Base-by-base conservation (phyloP, 2,329 filamentous ascomycete species). In the Malbranchea cinnamomea region DNA sequence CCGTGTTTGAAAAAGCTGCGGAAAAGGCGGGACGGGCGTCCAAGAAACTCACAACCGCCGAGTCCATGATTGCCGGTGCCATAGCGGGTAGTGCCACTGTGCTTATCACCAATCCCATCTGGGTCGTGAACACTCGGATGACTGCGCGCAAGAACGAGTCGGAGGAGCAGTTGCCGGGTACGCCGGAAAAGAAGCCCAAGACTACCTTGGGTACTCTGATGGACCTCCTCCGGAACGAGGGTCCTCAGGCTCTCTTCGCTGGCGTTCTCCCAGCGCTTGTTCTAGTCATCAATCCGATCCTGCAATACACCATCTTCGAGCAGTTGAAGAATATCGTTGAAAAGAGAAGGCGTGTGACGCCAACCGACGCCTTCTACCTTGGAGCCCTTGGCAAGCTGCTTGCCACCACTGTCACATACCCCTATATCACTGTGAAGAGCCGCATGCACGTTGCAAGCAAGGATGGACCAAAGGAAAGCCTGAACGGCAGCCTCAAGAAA, bases 291-390 rank as follows among this genome's bases (percentile, higher is more conserved):
- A 98, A 98, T 63, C 89, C 89, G 4, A 98, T 98, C 43, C 64
- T 98, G 40, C 89, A 98, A 62, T 98, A 98, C 60, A 98, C 89
- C 10, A 78, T 98, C 33, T 98, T 95, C 47, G 89, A 98, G 67
- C 87, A 98, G 65, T 65, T 95, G 62, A 95, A 94, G 71, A 93
- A 95, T 53, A 48, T 68, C 15, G 60, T 94, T 33, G 87, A 94
- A 69, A 79, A 71, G 53, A 67, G 68, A 52, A 63, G 66, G 29
- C 74, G 78, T 44, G 71, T 95, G 34, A 92, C 82, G 0, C 83
- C 87, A 1, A 77, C 73, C 32, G 72, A 92, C 42, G 84, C 83
- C 28, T 98, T 98, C 56, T 71, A 89, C 49, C 67, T 98, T 2
- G 89, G 89, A 38, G 89, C 89, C 2, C 52, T 95, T 18, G 85